Conservation (phyloP, 495 filamentous ascomycete species). For the Letharia lupina region DNA sequence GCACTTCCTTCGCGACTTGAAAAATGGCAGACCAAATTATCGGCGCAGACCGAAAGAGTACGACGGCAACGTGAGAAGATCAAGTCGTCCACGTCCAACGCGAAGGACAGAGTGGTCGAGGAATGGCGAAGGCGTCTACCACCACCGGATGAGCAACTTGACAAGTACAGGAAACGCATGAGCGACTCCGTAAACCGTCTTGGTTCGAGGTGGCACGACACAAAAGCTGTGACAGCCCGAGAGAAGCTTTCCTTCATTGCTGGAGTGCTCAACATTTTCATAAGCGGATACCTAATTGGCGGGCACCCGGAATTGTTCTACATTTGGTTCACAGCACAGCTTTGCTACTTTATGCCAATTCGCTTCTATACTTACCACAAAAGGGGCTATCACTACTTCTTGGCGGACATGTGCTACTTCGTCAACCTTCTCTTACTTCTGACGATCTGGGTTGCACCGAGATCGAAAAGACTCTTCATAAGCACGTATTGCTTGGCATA, state of each 20-base stretch:
- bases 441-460: slow-evolving; percentile 82
- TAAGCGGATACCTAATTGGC: slow-evolving; percentile 89
- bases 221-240: slow-evolving; percentile 73
- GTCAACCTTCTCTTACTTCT: slow-evolving; percentile 82
- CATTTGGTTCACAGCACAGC: slow-evolving; percentile 79
- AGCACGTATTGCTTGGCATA: slow-evolving; percentile 86
- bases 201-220: slow-evolving; percentile 76
- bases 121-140: slow-evolving; percentile 79
- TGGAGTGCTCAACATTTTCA: slow-evolving; percentile 92
- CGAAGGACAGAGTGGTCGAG: slow-evolving; percentile 69
- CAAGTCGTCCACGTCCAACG: slow-evolving; percentile 45
- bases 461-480: slow-evolving; percentile 86
- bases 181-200: slow-evolving; percentile 78
- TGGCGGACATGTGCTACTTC: slow-evolving; percentile 96
- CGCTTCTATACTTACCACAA: slow-evolving; percentile 84
- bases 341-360: slow-evolving; percentile 93
- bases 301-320: slow-evolving; percentile 80
- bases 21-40: slow-evolving; percentile 70
- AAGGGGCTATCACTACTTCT: slow-evolving; percentile 91
- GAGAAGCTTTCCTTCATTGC: slow-evolving; percentile 96
- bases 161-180: slow-evolving; percentile 83
- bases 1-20: slow-evolving; percentile 82
- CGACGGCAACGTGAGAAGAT: slow-evolving; percentile 72
- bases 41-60: slow-evolving; percentile 76
- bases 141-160: slow-evolving; percentile 83